Conservation (phyloP, 495 filamentous ascomycete genomes). For the Trichoderma reesei region DNA sequence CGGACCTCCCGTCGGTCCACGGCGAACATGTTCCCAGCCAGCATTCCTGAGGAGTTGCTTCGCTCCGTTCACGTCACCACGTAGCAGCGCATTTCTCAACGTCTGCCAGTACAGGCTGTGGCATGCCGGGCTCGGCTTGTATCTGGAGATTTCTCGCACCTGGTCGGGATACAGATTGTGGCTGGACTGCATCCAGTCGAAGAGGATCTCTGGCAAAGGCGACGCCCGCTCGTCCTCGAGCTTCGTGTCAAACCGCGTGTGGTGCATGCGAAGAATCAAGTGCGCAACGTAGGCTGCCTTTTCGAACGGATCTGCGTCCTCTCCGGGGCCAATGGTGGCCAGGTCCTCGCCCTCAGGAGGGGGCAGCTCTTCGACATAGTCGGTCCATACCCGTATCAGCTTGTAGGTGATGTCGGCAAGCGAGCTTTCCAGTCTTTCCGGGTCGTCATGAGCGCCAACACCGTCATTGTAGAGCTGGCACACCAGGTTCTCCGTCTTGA, state of each 20-base stretch:
- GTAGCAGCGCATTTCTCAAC: conserved; percentile 54
- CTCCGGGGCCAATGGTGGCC: conserved; percentile 53
- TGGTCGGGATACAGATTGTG: conserved; percentile 54
- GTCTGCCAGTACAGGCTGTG: conserved; percentile 73
- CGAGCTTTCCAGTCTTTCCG: conserved; percentile 43
- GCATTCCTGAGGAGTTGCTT: conserved; percentile 55
- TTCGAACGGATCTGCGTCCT: conserved; percentile 45
- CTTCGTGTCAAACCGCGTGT: conserved; percentile 44
- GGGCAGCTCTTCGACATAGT: conserved; percentile 35
- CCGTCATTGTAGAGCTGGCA: conserved; percentile 48
- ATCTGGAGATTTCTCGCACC: conserved; percentile 46
- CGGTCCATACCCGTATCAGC: conserved; percentile 51
- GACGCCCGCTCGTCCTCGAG: conserved; percentile 24
- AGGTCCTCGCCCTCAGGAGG: conserved; percentile 41
- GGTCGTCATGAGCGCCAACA: conserved; percentile 40
- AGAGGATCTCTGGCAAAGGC: conserved; percentile 61
- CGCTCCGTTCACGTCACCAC: conserved; percentile 57
- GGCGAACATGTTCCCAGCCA: conserved; percentile 61
- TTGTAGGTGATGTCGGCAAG: conserved; percentile 45
- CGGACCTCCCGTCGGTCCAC: conserved; percentile 37
- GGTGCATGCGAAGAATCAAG: conserved; percentile 63
- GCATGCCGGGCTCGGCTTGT: conserved; percentile 60
- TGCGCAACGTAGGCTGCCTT: conserved; percentile 67
- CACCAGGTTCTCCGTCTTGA: conserved; percentile 45
- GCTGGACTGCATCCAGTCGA: conserved; percentile 67